Percentiles rank a stretch among this genome's conserved stretches.
Conservation (phyloP, 1,284 basidiomycete genomes). For the Malassezia equina region DNA sequence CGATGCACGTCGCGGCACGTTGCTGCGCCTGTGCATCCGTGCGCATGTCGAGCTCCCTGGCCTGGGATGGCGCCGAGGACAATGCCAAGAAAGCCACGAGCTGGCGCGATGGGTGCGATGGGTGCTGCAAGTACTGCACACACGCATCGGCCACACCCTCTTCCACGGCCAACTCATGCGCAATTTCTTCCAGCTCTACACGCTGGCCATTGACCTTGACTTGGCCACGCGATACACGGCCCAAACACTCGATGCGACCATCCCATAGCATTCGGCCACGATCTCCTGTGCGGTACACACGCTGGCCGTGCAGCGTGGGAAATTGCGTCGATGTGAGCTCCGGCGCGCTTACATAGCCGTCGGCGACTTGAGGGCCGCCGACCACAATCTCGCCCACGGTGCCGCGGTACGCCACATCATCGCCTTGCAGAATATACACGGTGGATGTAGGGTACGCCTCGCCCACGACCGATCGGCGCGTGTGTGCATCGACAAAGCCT, state of each 20-base stretch:
- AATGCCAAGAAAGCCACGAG: conserved; percentile 35
- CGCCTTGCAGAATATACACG: conserved; percentile 27
- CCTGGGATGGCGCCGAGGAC: background rate
- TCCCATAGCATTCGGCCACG: conserved; percentile 38
- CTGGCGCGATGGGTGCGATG: conserved; percentile 29
- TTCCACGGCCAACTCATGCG: conserved; percentile 24
- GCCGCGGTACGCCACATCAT: conserved; percentile 21
- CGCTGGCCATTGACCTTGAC: conserved; percentile 47
- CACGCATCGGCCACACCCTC: conserved; percentile 25
- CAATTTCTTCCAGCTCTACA: conserved; percentile 45
- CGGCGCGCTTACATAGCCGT: conserved; percentile 36
- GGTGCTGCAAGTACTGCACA: conserved; percentile 39
- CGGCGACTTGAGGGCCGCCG: conserved; percentile 42
- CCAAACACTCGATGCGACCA: conserved; percentile 37
- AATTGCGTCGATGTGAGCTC: conserved; percentile 37
- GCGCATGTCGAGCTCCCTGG: background rate
- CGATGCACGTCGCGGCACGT: background rate
- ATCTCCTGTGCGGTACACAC: conserved; percentile 44
- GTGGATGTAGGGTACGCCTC: conserved; percentile 28
- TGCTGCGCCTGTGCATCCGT: conserved; percentile 1
- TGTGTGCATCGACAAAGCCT: conserved; percentile 25
- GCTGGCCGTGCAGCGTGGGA: conserved; percentile 26
- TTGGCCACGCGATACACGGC: conserved; percentile 36
- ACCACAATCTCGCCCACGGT: conserved; percentile 40
- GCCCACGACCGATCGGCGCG: conserved; percentile 35